phyloP scores from a whole-genome alignment of 1,284 basidiomycete genomes.

The Leccinum pallidistipes region DNA sequence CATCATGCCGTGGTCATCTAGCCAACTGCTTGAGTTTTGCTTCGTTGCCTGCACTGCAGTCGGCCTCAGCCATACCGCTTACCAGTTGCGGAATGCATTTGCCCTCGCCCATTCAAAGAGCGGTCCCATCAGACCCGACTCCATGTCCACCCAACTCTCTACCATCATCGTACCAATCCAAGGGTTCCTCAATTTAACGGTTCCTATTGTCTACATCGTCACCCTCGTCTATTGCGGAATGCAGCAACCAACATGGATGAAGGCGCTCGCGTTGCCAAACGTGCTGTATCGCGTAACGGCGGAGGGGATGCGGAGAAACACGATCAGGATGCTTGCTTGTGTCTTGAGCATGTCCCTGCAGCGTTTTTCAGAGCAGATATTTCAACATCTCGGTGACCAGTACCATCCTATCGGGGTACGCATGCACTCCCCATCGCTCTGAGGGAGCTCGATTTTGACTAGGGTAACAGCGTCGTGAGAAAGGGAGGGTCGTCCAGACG shows the following conservation, averaged over 20 bases:
- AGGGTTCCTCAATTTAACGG: background rate
- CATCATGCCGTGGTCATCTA: conserved; percentile 7
- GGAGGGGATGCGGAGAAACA: background rate
- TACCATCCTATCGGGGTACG: conserved; percentile 20
- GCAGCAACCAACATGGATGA: conserved; percentile 30
- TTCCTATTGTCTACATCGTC: conserved; percentile 17
- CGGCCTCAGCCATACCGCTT: background rate
- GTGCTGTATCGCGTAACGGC: background rate
- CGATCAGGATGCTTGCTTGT: conserved; percentile 17
- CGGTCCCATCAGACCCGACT: conserved; percentile 20
- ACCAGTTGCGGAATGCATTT: background rate
- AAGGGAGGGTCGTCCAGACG: conserved; percentile 21
- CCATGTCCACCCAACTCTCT: conserved; percentile 10
- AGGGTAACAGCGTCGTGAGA: conserved; percentile 27
- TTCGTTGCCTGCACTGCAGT: conserved; percentile 6
- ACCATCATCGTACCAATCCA: conserved; percentile 22
- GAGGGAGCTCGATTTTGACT: background rate
- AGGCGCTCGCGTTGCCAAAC: conserved; percentile 2
- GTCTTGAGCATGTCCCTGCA: background rate
- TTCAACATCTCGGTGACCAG: conserved; percentile 16
- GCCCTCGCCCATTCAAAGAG: conserved; percentile 18
- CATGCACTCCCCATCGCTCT: background rate
- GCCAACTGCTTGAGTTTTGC: conserved; percentile 25
- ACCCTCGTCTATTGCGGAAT: conserved; percentile 17
- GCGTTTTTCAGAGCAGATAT: background rate